Evolutionary conservation across 2,329 filamentous ascomycete genomes (phyloP).

Genomic region (Alternaria viburni): DNA sequence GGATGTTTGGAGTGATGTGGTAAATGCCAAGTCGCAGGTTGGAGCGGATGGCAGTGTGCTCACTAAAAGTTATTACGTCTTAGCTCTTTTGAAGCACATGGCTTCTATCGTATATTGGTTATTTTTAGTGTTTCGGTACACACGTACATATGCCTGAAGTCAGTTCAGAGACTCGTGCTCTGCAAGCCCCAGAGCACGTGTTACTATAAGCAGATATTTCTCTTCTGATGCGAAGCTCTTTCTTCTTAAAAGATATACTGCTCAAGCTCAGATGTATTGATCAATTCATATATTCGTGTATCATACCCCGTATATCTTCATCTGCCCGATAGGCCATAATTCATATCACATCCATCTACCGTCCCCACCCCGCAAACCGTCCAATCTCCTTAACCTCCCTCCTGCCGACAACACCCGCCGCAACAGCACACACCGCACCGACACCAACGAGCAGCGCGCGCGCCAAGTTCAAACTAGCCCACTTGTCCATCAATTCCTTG

Average conservation of each 20-base stretch:
- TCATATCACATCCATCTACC: not conserved
- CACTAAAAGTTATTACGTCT: no score
- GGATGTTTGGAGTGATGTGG: not conserved
- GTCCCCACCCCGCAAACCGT: not conserved
- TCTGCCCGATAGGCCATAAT: not conserved
- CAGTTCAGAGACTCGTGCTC: not conserved
- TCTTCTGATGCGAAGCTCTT: not conserved
- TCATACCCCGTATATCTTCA: not conserved
- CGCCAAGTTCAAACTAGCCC: conserved; percentile 61
- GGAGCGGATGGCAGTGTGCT: no score
- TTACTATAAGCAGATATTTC: not conserved
- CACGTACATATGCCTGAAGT: not conserved
- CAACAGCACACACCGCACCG: conserved; percentile 29
- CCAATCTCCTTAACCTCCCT: conserved; percentile 32
- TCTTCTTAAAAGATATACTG: accelerated
- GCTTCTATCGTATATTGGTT: accelerated
- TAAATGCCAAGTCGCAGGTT: no score
- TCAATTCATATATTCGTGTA: not conserved
- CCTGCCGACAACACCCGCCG: conserved; percentile 34
- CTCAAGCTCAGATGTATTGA: not conserved
- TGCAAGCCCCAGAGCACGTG: not conserved
- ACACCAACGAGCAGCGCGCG: conserved; percentile 46
- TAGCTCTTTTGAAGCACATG: accelerated
- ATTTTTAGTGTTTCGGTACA: not conserved
- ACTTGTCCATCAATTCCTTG: conserved; percentile 62